phyloP scores from a whole-genome alignment of 805 yeast genomes.

The Nakazawaea molendinolei region DNA sequence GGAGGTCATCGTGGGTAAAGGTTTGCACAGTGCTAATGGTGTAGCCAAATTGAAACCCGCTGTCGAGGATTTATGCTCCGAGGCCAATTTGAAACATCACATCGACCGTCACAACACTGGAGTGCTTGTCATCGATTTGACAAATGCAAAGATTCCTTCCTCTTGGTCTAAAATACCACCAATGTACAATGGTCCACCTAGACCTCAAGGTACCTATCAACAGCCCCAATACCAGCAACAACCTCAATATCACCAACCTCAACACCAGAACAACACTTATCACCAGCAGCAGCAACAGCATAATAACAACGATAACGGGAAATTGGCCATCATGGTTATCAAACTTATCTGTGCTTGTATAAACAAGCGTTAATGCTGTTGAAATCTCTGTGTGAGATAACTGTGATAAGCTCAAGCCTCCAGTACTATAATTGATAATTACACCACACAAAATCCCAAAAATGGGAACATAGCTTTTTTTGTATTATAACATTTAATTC shows the following conservation, averaged over 20 bases:
- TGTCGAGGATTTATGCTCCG: constrained; percentile 66
- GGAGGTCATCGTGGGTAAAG: constrained; percentile 89
- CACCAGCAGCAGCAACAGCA: constrained; percentile 24
- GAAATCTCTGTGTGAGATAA: too few relatives aligned
- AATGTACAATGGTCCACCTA: constrained; percentile 18
- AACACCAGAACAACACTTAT: constrained; percentile 21
- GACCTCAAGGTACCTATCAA: constrained; percentile 12
- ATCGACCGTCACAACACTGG: constrained; percentile 74
- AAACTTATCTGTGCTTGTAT: constrained; percentile 16
- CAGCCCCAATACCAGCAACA: constrained; percentile 18
- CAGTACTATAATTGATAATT: too few relatives aligned
- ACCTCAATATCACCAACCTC: constrained; percentile 20
- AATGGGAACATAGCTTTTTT: too few relatives aligned
- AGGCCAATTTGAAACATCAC: constrained; percentile 52
- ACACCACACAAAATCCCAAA: too few relatives aligned
- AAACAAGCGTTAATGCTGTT: constrained; percentile 2
- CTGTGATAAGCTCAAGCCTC: neutral
- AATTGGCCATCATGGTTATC: constrained; percentile 3
- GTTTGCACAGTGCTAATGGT: constrained; percentile 74
- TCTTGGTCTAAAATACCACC: constrained; percentile 21
- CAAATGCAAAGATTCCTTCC: constrained; percentile 37
- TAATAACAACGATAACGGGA: constrained; percentile 20
- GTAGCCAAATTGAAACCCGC: constrained; percentile 89
- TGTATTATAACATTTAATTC: too few relatives aligned
- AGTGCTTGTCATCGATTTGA: constrained; percentile 64